Base-by-base conservation (phyloP, 208 protist genomes). In the Acanthamoeba culbertsoni region DNA sequence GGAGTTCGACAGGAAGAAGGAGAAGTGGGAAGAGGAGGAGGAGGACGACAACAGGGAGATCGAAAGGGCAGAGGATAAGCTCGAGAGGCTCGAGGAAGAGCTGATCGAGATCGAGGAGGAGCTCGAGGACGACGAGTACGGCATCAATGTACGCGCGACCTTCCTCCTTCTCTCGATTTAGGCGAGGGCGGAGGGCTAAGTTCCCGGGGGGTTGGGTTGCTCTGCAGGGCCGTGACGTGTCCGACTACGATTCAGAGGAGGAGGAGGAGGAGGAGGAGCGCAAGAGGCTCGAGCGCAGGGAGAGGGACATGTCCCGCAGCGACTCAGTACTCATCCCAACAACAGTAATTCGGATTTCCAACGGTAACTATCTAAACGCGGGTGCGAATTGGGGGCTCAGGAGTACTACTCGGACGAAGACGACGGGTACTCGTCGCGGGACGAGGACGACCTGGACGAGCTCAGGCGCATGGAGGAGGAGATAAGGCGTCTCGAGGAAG, bases 1-100 rank as follows among this genome's bases (percentile, higher is more conserved):
- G 73, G 73, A 48, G 42, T 84, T 84, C 55, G 73, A 84, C 26
- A 20, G 73, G 23, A 84, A 84, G 73, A 84, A 84, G 73, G 73
- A 84, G 12, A 84, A 55, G 45, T 84, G 37, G 51, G 79, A 65
- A 12, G 79, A 89, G 35, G 53, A 89, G 51, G 53, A 89, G 10
- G 79, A 89, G 28, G 79, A 65, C 3, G 45, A 65, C 33, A 51
- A 89, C 0, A 5, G 51, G 4, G 31, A 65, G 53, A 89, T 59
- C 35, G 79, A 59, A 43, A 46, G 40, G 51, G 53, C 45, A 28
- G 79, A 89, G 35, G 45, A 65, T 31, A 42, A 65, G 48, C 51
- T 65, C 20, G 79, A 89, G 31, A 37, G 45, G 28, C 79, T 89
- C 23, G 79, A 59, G 51, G 79, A 89, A 35, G 79, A 65, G 35